These are phyloP conservation scores for Huntiella omanensis DNA, from an alignment of 2,329 filamentous ascomycete genomes.

Conservation along the genomic window DNA sequence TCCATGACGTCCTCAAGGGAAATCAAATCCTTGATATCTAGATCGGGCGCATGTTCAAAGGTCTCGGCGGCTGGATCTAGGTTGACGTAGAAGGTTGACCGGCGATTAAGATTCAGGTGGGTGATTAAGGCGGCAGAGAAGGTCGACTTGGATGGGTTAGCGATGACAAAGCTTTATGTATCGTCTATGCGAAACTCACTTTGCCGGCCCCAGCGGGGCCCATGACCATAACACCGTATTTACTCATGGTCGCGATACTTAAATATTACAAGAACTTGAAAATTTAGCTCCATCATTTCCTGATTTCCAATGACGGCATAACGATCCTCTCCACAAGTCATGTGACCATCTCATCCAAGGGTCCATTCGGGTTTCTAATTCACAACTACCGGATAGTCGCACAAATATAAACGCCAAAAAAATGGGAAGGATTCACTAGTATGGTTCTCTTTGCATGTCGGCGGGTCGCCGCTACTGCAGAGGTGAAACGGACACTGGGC, in stretches of 20 bases:
- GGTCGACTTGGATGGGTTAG: constrained; percentile 38
- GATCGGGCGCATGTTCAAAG: constrained; percentile 78
- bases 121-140: constrained; percentile 90
- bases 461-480: too few relatives aligned
- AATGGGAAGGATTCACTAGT: too few relatives aligned
- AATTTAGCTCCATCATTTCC: background rate
- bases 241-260: constrained; percentile 46
- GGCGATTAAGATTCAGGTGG: constrained; percentile 72
- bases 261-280: background rate
- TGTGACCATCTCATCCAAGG: too few relatives aligned
- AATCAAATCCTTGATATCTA: constrained; percentile 91
- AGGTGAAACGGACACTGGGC: too few relatives aligned
- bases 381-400: too few relatives aligned
- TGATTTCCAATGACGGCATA: background rate
- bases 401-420: too few relatives aligned
- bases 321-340: too few relatives aligned
- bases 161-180: constrained; percentile 17
- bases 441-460: too few relatives aligned
- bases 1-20: constrained; percentile 93
- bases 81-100: constrained; percentile 96
- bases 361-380: too few relatives aligned
- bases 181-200: constrained; percentile 24
- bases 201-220: constrained; percentile 92
- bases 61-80: constrained; percentile 89
- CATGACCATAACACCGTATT: constrained; percentile 90